Percentiles rank a stretch among this genome's conserved stretches.
Conservation (phyloP, 2,329 filamentous ascomycete genomes). For the Rhinocladiella mackenziei region DNA sequence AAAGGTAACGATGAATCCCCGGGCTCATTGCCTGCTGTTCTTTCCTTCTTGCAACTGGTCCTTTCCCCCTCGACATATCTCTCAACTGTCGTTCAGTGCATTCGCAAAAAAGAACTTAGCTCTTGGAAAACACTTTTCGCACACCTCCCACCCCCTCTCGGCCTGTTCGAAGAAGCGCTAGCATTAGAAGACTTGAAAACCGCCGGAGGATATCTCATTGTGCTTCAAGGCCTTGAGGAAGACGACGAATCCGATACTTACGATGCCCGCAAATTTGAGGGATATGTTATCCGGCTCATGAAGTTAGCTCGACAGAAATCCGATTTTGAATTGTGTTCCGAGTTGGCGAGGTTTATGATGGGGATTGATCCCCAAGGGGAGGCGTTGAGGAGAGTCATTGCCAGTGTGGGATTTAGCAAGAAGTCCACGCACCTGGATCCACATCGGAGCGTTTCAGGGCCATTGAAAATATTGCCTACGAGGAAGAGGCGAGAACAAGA, state of each 20-base stretch:
- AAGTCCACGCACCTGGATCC: conserved; percentile 13
- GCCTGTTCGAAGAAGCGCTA: conserved; percentile 89
- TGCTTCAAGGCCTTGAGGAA: conserved; percentile 74
- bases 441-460: conserved; percentile 1
- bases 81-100: conserved; percentile 94
- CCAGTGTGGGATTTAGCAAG: conserved; percentile 35
- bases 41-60: conserved; percentile 63
- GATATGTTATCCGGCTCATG: conserved; percentile 69
- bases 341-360: conserved; percentile 89
- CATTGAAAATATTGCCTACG: conserved; percentile 8
- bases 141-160: conserved; percentile 82
- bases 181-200: conserved; percentile 84
- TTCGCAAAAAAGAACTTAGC: conserved; percentile 90
- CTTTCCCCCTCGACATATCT: conserved; percentile 71
- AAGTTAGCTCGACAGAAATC: conserved; percentile 74
- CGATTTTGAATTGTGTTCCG: conserved; percentile 94
- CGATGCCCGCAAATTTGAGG: conserved; percentile 33
- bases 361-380: conserved; percentile 84
- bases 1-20: conserved; percentile 24
- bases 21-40: conserved; percentile 48
- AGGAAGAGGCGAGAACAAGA: conserved; percentile 6
- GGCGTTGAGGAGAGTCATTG: conserved; percentile 56
- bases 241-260: conserved; percentile 36
- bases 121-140: conserved; percentile 93
- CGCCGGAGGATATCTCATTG: conserved; percentile 90